Evolutionary conservation across 352 stramenopile species (phyloP).

Genomic region (Pythium brachiatum): DNA sequence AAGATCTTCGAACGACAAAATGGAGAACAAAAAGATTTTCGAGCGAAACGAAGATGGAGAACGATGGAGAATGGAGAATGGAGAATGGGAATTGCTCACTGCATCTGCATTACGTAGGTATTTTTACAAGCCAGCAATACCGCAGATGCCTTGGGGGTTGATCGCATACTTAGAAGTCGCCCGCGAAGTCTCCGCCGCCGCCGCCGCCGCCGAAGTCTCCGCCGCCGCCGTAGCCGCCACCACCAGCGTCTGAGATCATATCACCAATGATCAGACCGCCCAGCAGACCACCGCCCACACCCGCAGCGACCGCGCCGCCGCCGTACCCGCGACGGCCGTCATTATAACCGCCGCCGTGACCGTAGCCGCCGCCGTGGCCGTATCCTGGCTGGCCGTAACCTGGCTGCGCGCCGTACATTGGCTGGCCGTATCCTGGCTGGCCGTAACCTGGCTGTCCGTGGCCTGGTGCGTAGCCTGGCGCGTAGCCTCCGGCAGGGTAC

Average conservation of each 20-base stretch:
- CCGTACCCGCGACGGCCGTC: constrained; percentile 14
- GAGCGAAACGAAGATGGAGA: not conserved
- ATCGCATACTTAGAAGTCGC: constrained; percentile 22
- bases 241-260: constrained; percentile 20
- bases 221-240: constrained; percentile 7
- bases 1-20: too few relatives aligned
- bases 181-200: constrained; percentile 22
- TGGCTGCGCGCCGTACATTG: constrained; percentile 10
- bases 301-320: constrained; percentile 14
- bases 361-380: not conserved
- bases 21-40: too few relatives aligned
- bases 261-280: constrained; percentile 24
- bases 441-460: constrained; percentile 15
- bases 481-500: constrained; percentile 36
- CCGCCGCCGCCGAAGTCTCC: constrained; percentile 1
- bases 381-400: constrained; percentile 19
- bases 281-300: constrained; percentile 15
- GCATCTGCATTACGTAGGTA: constrained; percentile 1
- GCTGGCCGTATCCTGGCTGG: constrained; percentile 18
- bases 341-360: not conserved
- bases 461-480: constrained; percentile 16
- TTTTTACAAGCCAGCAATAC: constrained; percentile 1
- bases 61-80: not conserved
- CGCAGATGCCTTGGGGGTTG: not conserved
- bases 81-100: not conserved